Evolutionary conservation across 495 filamentous ascomycete genomes (phyloP), one percentile per base, ranked within the genome.

Genomic region (Glutinoglossum americanum): DNA sequence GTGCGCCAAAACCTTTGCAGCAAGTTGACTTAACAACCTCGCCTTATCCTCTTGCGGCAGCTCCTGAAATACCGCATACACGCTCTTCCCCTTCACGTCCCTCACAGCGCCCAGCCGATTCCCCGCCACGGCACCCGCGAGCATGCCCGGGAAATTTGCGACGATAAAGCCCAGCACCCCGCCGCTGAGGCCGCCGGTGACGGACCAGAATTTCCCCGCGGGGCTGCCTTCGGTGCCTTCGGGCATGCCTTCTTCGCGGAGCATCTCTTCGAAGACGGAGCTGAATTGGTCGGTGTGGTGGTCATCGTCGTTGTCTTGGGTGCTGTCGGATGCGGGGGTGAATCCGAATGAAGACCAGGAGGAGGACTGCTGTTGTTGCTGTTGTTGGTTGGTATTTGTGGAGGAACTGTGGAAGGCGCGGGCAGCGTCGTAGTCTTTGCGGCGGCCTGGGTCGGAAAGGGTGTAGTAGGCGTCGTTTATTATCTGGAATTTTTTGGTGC

Each of bases 401-500:
- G 33, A 59, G 49, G 72, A 75, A 44, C 68, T 68, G 54, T 70
- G 69, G 64, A 72, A 75, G 23, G 64, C 60, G 53, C 87, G 82
- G 44, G 83, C 77, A 48, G 79, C 73, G 66, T 98, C 90, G 71
- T 97, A 98, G 57, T 96, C 87, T 37, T 80, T 77, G n/a, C 92
- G 83, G 1, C 93, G 80, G 7, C 70, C 62, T 3, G 81, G 64
- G 66, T 98, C 89, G 0, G 83, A 89, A 44, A 98, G 84, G 25
- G 89, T 93, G 67, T 89, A 98, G 75, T 98, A 98, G 64, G 92
- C 92, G 68, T 97, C 92, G 72, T 95, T 98, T 64, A 98, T 85
- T 59, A 86, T 79, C 68, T 98, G 92, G 73, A 98, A 98, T 67
- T 84, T 83, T 62, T 82, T 81, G 7, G 92, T 98, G 60, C 90